Conservation (phyloP, 139 green algal species). For the Chlamydomonas eustigma region DNA sequence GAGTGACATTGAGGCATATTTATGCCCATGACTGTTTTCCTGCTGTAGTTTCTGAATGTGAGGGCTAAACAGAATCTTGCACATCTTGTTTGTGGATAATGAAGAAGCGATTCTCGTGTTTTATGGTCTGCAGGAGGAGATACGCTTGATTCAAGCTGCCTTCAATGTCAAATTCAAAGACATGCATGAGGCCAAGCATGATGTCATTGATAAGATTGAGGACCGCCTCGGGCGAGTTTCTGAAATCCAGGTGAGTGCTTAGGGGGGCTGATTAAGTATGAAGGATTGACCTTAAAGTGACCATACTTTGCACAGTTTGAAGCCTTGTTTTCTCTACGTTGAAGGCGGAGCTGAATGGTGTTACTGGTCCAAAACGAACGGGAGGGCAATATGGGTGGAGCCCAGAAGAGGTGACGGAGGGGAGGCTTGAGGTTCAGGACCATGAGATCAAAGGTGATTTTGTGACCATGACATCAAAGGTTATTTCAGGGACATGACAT, state of each 20-base stretch:
- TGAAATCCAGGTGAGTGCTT: slow-evolving; percentile 25
- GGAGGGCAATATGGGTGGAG: slow-evolving; percentile 13
- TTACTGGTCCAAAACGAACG: not conserved
- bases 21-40: too few species aligned
- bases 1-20: too few species aligned
- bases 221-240: slow-evolving; percentile 27
- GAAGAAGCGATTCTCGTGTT: too few species aligned
- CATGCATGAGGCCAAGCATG: slow-evolving; percentile 15
- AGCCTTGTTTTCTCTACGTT: not conserved
- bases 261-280: not conserved
- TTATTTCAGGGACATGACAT: too few species aligned
- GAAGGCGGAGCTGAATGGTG: not conserved
- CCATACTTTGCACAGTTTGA: not conserved
- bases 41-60: too few species aligned
- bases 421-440: slow-evolving; percentile 20
- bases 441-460: slow-evolving; percentile 19
- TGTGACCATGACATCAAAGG: too few species aligned
- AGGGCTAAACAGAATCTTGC: too few species aligned
- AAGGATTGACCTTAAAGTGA: not conserved
- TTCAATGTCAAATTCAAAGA: slow-evolving; percentile 32
- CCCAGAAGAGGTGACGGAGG: slow-evolving; percentile 20
- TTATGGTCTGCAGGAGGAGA: slow-evolving; percentile 32
- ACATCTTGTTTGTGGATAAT: too few species aligned
- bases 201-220: slow-evolving; percentile 23
- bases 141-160: slow-evolving; percentile 3